Base-by-base conservation (phyloP, 352 stramenopile genomes). In the Pythium diclinum region DNA sequence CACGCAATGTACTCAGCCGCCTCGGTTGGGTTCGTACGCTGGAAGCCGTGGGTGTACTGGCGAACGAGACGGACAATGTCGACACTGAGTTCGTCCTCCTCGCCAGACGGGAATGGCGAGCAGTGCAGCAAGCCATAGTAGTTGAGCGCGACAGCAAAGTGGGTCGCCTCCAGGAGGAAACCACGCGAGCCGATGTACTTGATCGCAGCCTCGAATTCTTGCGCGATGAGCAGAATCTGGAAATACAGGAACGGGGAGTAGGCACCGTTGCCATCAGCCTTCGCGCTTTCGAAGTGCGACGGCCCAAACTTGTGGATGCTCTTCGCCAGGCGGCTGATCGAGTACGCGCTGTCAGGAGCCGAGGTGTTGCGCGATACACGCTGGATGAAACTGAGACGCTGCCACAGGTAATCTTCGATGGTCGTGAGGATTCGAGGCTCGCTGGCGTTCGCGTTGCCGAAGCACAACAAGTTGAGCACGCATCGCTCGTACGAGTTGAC, bases 361-460 rank as follows among this genome's bases (percentile, higher is more conserved):
- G 79, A 81, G 44, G 58, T 74, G 38, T 63, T 69, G 33, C 62
- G 54, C 10, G 63, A 69, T 13, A 76, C 71, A 23, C 73, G 79
- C 72, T 93, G 81, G 32, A 91, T 82, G 48, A 92, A 95, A 66
- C 81, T 92, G 25, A 92, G 73, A 0, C 85, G 82, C 61, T 95
- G 86, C 86, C 86, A 95, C 53, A 95, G 42, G 56, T 93, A 95
- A 61, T 95, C 86, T 70, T 95, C 86, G 48, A 95, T 83, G 23
- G 85, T 95, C 28, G 81, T 85, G 38, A 91, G 64, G 47, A 95
- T 87, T 44, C 83, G 83, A 3, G 74, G 67, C 59, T 95, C 83
- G 38, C 84, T 91, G 19, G 79, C 77, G 57, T 93, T 91, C 21
- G 87, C 67, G 61, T 95, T 91, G 52, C 81, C 79, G 59, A 90